Conservation (phyloP, 1,284 basidiomycete species). For the Inonotus hispidus region DNA sequence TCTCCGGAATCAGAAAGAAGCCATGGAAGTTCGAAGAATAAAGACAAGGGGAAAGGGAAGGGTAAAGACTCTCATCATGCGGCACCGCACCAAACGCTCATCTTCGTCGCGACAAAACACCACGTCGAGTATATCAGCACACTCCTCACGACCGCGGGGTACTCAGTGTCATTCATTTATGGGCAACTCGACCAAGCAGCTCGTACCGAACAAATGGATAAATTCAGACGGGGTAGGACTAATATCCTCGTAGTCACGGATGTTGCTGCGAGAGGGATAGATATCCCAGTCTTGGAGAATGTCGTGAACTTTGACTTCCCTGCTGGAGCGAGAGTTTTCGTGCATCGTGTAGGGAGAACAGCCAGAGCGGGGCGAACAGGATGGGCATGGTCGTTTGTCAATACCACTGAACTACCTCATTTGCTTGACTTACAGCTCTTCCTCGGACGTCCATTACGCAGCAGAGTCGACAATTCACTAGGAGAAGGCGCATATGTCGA, state of each 20-base stretch:
- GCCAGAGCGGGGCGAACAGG: constrained; percentile 93
- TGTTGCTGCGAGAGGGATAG: constrained; percentile 95
- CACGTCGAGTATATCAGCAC: constrained; percentile 94
- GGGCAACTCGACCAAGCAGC: constrained; percentile 93
- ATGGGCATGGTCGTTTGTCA: constrained; percentile 95
- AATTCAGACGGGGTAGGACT: constrained; percentile 81
- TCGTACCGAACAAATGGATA: constrained; percentile 86
- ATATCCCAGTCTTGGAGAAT: constrained; percentile 91
- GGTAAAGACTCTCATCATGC: constrained; percentile 45
- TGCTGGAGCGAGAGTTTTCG: constrained; percentile 87
- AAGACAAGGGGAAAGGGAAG: constrained; percentile 46
- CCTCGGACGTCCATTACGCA: constrained; percentile 77
- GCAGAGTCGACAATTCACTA: constrained; percentile 32
- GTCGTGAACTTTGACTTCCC: constrained; percentile 99
- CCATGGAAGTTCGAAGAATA: constrained; percentile 18
- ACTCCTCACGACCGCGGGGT: constrained; percentile 81
- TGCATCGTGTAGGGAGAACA: constrained; percentile 96
- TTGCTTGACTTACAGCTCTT: constrained; percentile 93
- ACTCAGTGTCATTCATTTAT: constrained; percentile 94
- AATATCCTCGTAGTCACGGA: constrained; percentile 95
- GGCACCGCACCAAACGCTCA: constrained; percentile 86
- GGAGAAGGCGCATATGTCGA: constrained; percentile 62
- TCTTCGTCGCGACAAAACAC: constrained; percentile 98
- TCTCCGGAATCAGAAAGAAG: constrained; percentile 26
- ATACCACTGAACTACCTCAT: constrained; percentile 82